Evolutionary conservation across 108 stramenopile genomes (phyloP).

Genomic region (Nitzschia sp.): DNA sequence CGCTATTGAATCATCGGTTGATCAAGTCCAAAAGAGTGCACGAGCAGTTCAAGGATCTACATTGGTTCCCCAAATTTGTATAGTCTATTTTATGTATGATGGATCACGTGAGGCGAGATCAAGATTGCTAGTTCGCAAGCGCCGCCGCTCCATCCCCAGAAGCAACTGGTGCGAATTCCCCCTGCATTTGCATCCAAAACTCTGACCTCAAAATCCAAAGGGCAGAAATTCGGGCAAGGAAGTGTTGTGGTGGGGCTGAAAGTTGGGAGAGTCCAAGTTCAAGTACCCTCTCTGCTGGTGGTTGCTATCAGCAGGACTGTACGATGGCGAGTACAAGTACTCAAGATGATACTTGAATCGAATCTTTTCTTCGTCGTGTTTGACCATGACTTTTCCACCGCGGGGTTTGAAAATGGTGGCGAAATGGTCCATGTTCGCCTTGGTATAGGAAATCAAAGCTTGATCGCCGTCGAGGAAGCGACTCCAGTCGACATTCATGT

Average conservation of each 20-base stretch:
- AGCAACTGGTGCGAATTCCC: no score
- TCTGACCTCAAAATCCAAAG: neutral
- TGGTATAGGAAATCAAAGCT: neutral
- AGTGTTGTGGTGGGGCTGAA: neutral
- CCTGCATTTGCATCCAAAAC: neutral
- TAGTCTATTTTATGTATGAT: no score
- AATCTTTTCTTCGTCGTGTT: neutral
- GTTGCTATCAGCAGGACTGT: neutral
- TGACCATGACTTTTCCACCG: neutral
- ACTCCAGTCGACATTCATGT: neutral
- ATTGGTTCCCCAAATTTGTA: no score
- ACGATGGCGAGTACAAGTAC: neutral
- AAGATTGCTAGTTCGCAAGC: no score
- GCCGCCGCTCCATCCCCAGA: no score
- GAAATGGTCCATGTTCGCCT: conserved; percentile 4
- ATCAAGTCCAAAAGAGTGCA: no score
- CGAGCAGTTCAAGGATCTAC: no score
- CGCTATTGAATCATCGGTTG: no score
- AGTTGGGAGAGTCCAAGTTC: neutral
- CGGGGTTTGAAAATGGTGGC: conserved; percentile 6
- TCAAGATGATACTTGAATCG: conserved; percentile 3
- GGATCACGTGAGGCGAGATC: no score
- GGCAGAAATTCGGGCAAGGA: neutral
- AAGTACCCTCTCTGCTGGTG: neutral
- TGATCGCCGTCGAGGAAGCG: neutral